Evolutionary conservation across 1,139 yeast species (phyloP), one percentile per base, ranked within the genome.

Genomic region (Debaryomyces coudertii): DNA sequence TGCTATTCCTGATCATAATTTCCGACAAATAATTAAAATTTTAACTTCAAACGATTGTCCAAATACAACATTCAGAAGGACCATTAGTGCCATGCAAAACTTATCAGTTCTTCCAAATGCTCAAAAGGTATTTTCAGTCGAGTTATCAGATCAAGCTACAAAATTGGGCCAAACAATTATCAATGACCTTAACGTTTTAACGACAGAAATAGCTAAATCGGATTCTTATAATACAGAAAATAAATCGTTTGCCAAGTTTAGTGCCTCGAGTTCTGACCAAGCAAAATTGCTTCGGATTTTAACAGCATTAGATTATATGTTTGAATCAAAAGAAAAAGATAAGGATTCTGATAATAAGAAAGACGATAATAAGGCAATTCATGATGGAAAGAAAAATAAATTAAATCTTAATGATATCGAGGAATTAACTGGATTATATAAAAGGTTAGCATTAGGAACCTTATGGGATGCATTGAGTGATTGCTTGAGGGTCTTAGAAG

Each of bases 391-490:
- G 14, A 36, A 41, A 12, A 18, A 35, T 24, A 38, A 29, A 44
- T 48, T 44, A 44, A 47, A 25, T 47, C 51, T 46, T n/a, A 69
- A 60, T 36, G 80, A 73, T 44, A 62, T 69, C 42, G 77, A 73
- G 48, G 76, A 77, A 53, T 65, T 87, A 46, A 81, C 84, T n/a
- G 69, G 69, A 0, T 66, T 89, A 18, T 90, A 90, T 61, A 80
- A 80, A 49, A 76, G 76, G 33, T 77, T 92, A 61, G 82, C 88
- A 1, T 70, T 92, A 47, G 95, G 95, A 1, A 77, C 83, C 1
- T 66, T 93, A 23, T 93, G 99, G 99, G 87, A 85, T 43, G 87
- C 95, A 0, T 74, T 93, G 42, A 87, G 96, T 66, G 87, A 83
- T 37, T 84, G 95, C 53, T 70, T 93, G 53, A 68, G 83, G 38